These are phyloP conservation scores for Lactifluus piperatus DNA, from an alignment of 768 basidiomycete species.

Conservation along the genomic window DNA sequence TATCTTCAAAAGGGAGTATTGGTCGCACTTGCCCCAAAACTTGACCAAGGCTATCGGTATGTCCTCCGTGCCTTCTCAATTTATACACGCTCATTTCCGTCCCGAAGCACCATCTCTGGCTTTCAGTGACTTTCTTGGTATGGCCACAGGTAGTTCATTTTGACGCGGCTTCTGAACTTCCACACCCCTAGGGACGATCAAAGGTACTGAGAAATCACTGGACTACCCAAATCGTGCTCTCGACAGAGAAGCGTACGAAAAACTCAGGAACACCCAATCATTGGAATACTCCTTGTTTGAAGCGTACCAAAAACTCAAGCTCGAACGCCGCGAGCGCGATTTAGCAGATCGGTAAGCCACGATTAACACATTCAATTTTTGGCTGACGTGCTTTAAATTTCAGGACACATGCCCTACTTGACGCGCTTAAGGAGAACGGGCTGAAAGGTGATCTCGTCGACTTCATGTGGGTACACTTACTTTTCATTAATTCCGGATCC, in stretches of 20 bases:
- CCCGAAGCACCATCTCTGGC: conserved; percentile 49
- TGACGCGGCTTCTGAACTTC: neutral
- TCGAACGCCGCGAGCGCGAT: conserved; percentile 38
- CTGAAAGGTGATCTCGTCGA: conserved; percentile 41
- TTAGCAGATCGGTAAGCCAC: conserved; percentile 46
- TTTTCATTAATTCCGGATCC: neutral
- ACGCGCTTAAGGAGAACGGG: conserved; percentile 24
- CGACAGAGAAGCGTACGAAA: conserved; percentile 4
- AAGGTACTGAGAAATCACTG: conserved; percentile 54
- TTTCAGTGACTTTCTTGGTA: conserved; percentile 59
- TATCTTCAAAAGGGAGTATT: conserved; percentile 43
- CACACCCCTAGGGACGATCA: conserved; percentile 42
- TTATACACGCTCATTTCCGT: neutral
- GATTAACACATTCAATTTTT: neutral
- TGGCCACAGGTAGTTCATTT: too few species aligned
- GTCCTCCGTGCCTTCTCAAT: neutral
- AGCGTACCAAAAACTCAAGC: conserved; percentile 41
- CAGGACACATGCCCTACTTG: conserved; percentile 46
- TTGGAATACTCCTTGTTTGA: conserved; percentile 34
- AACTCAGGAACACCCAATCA: neutral
- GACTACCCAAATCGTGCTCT: conserved; percentile 4
- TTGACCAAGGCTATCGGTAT: conserved; percentile 48
- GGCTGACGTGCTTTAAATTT: neutral
- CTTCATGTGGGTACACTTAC: conserved; percentile 37
- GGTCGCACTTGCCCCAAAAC: conserved; percentile 50